Conservation (phyloP, 2,329 filamentous ascomycete genomes). For the Botryotinia globosa region DNA sequence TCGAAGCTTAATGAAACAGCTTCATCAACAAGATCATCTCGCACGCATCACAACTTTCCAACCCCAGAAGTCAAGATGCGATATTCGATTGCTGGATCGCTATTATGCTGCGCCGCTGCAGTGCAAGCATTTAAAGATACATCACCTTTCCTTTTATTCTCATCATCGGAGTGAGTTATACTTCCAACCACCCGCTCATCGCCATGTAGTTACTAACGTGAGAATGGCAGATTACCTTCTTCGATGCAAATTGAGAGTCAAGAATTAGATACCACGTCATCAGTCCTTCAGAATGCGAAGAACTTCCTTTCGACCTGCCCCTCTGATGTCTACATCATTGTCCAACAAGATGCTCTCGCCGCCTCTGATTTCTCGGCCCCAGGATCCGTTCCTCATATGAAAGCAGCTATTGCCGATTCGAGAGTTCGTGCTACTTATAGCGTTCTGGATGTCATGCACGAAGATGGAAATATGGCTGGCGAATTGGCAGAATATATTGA, state of each 20-base stretch:
- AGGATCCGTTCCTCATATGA: conserved; percentile 49
- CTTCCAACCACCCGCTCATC: conserved; percentile 6
- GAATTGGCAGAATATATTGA: conserved; percentile 48
- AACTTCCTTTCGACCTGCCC: conserved; percentile 64
- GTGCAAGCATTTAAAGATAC: conserved; percentile 78
- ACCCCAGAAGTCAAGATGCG: conserved; percentile 48
- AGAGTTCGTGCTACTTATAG: conserved; percentile 29
- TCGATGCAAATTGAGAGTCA: conserved; percentile 24
- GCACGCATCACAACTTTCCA: conserved; percentile 16
- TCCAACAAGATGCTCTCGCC: conserved; percentile 73
- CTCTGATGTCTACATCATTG: conserved; percentile 72
- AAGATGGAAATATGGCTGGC: conserved; percentile 41
- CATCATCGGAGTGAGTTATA: conserved; percentile 46
- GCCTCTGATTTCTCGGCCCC: conserved; percentile 61
- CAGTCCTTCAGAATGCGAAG: conserved; percentile 29
- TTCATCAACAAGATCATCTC: conserved; percentile 5
- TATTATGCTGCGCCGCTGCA: conserved; percentile 55
- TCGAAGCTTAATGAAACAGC: conserved; percentile 20
- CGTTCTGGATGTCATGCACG: conserved; percentile 55
- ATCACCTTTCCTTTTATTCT: conserved; percentile 86
- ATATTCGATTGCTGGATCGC: conserved; percentile 47
- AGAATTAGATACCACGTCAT: conserved; percentile 27
- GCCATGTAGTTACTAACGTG: conserved; percentile 3
- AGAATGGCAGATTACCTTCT: conserved; percentile 26
- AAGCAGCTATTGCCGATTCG: conserved; percentile 38